A percentile compares a stretch with the other conserved stretches of the same genome.
Evolutionary conservation across 2,329 filamentous ascomycete species (phyloP).

Genomic region (Metarhizium guizhouense): DNA sequence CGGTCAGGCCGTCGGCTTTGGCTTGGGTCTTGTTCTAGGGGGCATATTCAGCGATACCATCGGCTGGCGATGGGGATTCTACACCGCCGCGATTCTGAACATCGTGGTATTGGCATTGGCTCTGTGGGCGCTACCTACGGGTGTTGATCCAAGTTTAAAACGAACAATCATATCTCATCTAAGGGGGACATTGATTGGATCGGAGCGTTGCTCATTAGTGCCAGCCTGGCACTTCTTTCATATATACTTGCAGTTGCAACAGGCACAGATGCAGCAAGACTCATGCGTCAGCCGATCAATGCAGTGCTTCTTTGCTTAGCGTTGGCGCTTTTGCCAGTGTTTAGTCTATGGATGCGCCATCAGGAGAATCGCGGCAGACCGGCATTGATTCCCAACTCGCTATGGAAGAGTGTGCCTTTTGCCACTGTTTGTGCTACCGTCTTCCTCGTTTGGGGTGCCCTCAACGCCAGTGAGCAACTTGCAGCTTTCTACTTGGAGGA

Average conservation of each 20-base stretch:
- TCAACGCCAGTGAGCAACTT: slow-evolving; percentile 24
- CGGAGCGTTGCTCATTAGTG: too few relatives aligned
- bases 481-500: slow-evolving; percentile 4
- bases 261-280: too few relatives aligned
- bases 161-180: too few relatives aligned
- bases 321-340: too few relatives aligned
- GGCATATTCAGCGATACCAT: slow-evolving; percentile 17
- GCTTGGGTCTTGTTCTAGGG: too few relatives aligned
- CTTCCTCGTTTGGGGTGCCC: slow-evolving; percentile 28
- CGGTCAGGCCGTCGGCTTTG: too few relatives aligned
- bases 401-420: slow-evolving; percentile 47
- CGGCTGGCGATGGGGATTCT: slow-evolving; percentile 34
- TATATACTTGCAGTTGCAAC: too few relatives aligned
- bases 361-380: slow-evolving; percentile 33
- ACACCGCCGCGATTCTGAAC: slow-evolving; percentile 12
- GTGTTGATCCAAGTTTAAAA: too few relatives aligned
- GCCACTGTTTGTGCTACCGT: slow-evolving; percentile 39
- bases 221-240: too few relatives aligned
- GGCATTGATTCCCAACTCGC: slow-evolving; percentile 48
- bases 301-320: too few relatives aligned
- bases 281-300: too few relatives aligned
- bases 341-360: slow-evolving; percentile 11
- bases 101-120: slow-evolving; percentile 1
- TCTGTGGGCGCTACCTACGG: slow-evolving; percentile 29
- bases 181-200: too few relatives aligned